phyloP scores from a whole-genome alignment of 257 asterid genomes.

The Leptodermis oblonga region DNA sequence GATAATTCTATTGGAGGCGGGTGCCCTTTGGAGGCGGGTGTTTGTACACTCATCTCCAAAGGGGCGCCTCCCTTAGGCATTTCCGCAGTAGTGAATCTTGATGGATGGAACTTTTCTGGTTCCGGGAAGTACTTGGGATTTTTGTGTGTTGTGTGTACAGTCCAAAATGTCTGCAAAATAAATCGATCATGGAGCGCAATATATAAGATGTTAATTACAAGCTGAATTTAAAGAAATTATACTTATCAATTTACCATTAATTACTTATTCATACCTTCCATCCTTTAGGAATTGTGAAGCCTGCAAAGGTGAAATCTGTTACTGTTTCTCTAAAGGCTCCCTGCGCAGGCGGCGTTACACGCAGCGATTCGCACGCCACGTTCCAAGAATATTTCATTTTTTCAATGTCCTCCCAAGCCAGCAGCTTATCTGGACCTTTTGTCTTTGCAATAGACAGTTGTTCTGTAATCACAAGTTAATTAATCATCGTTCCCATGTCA shows the following conservation, averaged over 20 bases:
- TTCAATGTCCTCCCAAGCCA: conserved; percentile 30
- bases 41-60: no score
- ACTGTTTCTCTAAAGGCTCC: background rate
- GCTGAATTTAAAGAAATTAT: no score
- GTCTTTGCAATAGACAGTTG: conserved; percentile 16
- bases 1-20: no score
- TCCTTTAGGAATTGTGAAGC: no score
- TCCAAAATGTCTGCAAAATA: conserved; percentile 6
- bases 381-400: conserved; percentile 32
- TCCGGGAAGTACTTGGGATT: conserved; percentile 7
- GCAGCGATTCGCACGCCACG: no score
- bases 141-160: background rate
- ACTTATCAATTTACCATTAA: no score
- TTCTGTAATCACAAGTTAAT: conserved; percentile 13
- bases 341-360: background rate
- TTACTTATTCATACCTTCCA: background rate
- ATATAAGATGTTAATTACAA: no score
- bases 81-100: no score
- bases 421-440: conserved; percentile 15
- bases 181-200: no score
- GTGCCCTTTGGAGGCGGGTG: no score
- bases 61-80: no score
- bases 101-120: background rate
- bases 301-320: conserved; percentile 4
- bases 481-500: background rate